Evolutionary conservation across 306 rosid species (phyloP), one percentile per base, ranked within the genome.

Genomic region (Leucaena leucocephala): DNA sequence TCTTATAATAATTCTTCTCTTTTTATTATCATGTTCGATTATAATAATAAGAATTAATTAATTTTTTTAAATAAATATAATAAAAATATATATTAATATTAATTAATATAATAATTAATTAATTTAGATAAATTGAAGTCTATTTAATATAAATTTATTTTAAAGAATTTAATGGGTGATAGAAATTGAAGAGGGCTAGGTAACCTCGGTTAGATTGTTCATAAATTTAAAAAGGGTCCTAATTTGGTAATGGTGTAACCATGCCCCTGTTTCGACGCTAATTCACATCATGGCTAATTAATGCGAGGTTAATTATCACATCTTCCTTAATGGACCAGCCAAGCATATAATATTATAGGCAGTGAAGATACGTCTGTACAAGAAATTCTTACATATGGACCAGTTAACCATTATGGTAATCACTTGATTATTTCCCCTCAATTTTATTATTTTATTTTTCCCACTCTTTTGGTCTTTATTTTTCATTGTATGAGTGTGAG

Each of bases 151-250:
- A 27, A n/a, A n/a, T 27, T 27, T 27, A 27, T 27, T 27, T 40
- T 3, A 6, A 40, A 40, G 0, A 40, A 57, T 57, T 21, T 13
- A 57, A 57, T n/a, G 13, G 6, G 21, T 6, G 61, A 7, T 11
- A 21, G 33, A 57, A 57, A n/a, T 57, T 57, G 63, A 2, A 5
- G 63, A 27, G n/a, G n/a, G n/a, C n/a, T n/a, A 27, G 27, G 27
- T 6, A 57, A 57, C 63, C 13, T 57, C 17, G 7, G 17, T 3
- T 61, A 34, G 13, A 62, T 33, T 34, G 17, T 33, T 62, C 8
- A 34, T 75, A 67, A 57, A 81, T 55, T 19, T 57, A 68, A 68
- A 59, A 40, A 40, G 40, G 4, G 71, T 76, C 40, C 81, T 39
- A 59, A 21, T 19, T 8, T 21, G 75, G 72, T 46, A 27, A 3